phyloP scores from a whole-genome alignment of 2,329 filamentous ascomycete genomes.

The Dactylonectria estremocensis region DNA sequence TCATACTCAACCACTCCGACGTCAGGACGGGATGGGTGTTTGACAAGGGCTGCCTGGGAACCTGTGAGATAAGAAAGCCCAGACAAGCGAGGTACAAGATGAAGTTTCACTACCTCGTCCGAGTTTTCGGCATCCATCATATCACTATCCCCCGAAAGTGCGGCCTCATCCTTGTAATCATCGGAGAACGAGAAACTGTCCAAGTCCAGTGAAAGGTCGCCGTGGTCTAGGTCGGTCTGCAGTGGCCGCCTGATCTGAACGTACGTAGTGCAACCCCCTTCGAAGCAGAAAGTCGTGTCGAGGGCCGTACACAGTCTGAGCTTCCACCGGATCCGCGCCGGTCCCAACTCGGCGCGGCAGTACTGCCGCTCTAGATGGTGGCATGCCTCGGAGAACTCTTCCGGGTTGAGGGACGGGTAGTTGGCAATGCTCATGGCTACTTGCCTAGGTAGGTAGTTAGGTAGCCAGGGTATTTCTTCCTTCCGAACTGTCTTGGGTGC shows the following conservation, averaged over 20 bases:
- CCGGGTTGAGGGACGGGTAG: slow-evolving; percentile 73
- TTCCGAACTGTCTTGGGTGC: background rate
- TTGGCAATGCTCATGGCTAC: slow-evolving; percentile 60
- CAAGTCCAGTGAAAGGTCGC: slow-evolving; percentile 63
- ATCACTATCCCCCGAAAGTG: slow-evolving; percentile 56
- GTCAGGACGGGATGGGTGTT: slow-evolving; percentile 50
- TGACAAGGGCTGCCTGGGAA: slow-evolving; percentile 59
- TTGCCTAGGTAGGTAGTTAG: background rate
- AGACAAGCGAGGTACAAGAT: slow-evolving; percentile 18
- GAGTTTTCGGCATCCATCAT: slow-evolving; percentile 68
- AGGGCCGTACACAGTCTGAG: slow-evolving; percentile 68
- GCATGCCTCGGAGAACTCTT: slow-evolving; percentile 78
- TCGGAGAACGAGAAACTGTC: slow-evolving; percentile 62
- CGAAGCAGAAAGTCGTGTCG: slow-evolving; percentile 59
- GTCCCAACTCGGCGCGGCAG: slow-evolving; percentile 70
- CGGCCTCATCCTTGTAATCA: slow-evolving; percentile 33
- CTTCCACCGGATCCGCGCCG: slow-evolving; percentile 68
- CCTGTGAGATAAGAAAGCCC: slow-evolving; percentile 37
- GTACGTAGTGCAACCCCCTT: slow-evolving; percentile 66
- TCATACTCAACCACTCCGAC: slow-evolving; percentile 76
- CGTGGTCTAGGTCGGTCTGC: slow-evolving; percentile 59
- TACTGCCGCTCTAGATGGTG: slow-evolving; percentile 73
- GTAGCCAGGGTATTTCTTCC: background rate
- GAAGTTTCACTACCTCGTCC: slow-evolving; percentile 63
- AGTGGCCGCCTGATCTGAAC: slow-evolving; percentile 71